Conservation (phyloP, 768 basidiomycete genomes). For the Brasilioporus rufonigricans region DNA sequence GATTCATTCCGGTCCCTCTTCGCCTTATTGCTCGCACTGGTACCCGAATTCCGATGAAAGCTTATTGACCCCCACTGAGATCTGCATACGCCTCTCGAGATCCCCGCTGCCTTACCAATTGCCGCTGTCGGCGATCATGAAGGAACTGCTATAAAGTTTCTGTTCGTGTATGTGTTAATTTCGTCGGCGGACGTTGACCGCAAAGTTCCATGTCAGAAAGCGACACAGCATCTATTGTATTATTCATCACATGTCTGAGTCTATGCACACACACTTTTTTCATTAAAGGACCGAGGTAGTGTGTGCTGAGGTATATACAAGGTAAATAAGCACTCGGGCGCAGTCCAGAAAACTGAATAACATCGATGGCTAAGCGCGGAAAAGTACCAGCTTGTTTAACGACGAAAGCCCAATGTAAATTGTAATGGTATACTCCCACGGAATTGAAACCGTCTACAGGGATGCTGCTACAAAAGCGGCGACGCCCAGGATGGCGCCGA, state of each 20-base stretch:
- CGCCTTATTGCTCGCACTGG: neutral
- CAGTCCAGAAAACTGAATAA: conserved; percentile 8
- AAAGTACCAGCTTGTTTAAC: conserved; percentile 23
- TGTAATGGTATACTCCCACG: conserved; percentile 15
- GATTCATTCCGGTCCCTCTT: neutral
- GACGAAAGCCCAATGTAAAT: conserved; percentile 15
- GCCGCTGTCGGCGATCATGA: conserved; percentile 10
- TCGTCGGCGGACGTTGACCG: neutral
- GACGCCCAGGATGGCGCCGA: conserved; percentile 34
- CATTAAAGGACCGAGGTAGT: conserved; percentile 2
- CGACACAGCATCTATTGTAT: neutral
- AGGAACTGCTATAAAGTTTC: neutral
- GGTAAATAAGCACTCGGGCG: conserved; percentile 8
- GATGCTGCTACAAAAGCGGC: conserved; percentile 33
- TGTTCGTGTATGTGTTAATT: conserved; percentile 3
- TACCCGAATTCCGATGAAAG: conserved; percentile 5
- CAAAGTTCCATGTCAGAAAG: conserved; percentile 1
- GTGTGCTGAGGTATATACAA: conserved; percentile 19
- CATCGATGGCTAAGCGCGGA: conserved; percentile 9
- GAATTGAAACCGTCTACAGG: conserved; percentile 15
- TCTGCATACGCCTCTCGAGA: conserved; percentile 14
- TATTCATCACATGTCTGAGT: neutral
- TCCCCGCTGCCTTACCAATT: conserved; percentile 16
- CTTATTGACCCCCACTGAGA: conserved; percentile 10
- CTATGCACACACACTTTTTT: neutral